These are phyloP conservation scores for Candida multigemmis DNA, from an alignment of 805 yeast species.

Conservation along the genomic window DNA sequence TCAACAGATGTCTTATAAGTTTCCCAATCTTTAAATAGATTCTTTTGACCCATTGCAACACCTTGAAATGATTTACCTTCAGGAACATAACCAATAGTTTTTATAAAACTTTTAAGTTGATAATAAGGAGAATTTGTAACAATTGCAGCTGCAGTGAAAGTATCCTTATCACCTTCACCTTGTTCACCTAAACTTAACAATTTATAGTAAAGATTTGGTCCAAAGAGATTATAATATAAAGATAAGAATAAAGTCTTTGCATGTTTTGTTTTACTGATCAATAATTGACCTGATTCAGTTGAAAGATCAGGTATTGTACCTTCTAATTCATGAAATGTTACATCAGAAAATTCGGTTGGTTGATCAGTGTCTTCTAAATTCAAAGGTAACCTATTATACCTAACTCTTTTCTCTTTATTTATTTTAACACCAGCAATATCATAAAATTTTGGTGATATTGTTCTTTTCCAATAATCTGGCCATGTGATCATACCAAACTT, in stretches of 20 bases:
- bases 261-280: constrained; percentile 50
- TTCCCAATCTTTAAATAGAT: constrained; percentile 13
- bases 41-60: constrained; percentile 27
- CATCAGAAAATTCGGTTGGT: constrained; percentile 7
- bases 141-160: constrained; percentile 25
- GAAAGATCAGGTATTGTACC: constrained; percentile 66
- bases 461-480: constrained; percentile 36
- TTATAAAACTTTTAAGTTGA: constrained; percentile 31
- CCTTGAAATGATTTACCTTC: constrained; percentile 18
- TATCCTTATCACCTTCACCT: constrained; percentile 31
- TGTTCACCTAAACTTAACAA: constrained; percentile 47
- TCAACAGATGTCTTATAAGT: constrained; percentile 3
- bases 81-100: constrained; percentile 21
- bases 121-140: constrained; percentile 26
- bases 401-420: constrained; percentile 16
- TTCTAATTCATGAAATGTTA: constrained; percentile 54
- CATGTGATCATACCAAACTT: constrained; percentile 28
- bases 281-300: constrained; percentile 61
- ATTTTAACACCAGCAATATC: constrained; percentile 23
- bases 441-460: constrained; percentile 26
- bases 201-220: constrained; percentile 52
- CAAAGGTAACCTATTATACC: constrained; percentile 18
- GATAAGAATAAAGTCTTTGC: constrained; percentile 49
- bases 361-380: constrained; percentile 5
- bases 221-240: constrained; percentile 56